These are phyloP conservation scores for Passalora sequoiae DNA, from an alignment of 2,329 filamentous ascomycete species.

Conservation along the genomic window DNA sequence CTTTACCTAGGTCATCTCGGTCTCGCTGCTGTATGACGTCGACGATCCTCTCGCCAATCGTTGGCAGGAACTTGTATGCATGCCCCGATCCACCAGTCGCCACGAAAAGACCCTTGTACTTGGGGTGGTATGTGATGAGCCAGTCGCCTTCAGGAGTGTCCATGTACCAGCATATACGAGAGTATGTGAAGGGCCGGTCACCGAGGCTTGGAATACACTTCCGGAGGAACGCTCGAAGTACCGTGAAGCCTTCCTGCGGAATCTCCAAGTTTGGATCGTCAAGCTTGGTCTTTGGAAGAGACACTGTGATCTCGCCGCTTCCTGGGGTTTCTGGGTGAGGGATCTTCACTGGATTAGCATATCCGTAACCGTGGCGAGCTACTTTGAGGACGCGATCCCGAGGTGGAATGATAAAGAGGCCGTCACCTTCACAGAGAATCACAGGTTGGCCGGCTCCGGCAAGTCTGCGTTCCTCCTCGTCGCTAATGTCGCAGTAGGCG, in stretches of 20 bases:
- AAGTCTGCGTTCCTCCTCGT: constrained; percentile 63
- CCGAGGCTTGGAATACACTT: constrained; percentile 45
- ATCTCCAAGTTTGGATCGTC: constrained; percentile 41
- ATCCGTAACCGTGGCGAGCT: constrained; percentile 48
- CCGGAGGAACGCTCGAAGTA: constrained; percentile 56
- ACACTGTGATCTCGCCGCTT: constrained; percentile 38
- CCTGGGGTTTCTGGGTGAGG: constrained; percentile 41
- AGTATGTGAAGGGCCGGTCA: constrained; percentile 42
- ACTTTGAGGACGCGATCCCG: constrained; percentile 42
- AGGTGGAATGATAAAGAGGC: constrained; percentile 71
- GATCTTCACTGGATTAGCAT: constrained; percentile 44
- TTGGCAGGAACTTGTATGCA: constrained; percentile 58
- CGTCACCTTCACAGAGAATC: constrained; percentile 64
- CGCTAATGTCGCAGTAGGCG: constrained; percentile 69
- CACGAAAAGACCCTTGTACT: constrained; percentile 50
- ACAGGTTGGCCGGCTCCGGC: constrained; percentile 58
- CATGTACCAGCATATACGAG: constrained; percentile 53
- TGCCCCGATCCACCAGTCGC: constrained; percentile 59
- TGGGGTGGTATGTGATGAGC: constrained; percentile 50
- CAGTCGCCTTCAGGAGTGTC: constrained; percentile 54
- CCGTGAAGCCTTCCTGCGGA: constrained; percentile 56
- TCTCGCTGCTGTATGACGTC: constrained; percentile 46
- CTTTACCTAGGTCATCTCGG: constrained; percentile 35
- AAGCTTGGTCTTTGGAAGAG: constrained; percentile 49
- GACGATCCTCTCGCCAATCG: constrained; percentile 52